Evolutionary conservation across 2,329 filamentous ascomycete species (phyloP).

Genomic region (Macrophomina phaseolina): DNA sequence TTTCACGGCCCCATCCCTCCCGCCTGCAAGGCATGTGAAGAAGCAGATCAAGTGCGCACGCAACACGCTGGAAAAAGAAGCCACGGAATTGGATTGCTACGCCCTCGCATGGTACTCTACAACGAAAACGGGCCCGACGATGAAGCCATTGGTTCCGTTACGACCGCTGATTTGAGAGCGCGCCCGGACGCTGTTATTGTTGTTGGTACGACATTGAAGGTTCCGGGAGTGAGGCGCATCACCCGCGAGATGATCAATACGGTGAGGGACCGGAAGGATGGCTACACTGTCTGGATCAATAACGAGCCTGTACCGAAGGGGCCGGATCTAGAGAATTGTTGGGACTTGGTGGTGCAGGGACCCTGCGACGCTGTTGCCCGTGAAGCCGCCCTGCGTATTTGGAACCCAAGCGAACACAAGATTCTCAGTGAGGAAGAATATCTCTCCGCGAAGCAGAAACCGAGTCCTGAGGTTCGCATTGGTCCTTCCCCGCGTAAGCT

Average conservation of each 20-base stretch:
- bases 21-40: slow-evolving; percentile 75
- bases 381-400: slow-evolving; percentile 66
- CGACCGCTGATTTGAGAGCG: slow-evolving; percentile 80
- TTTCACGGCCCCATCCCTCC: slow-evolving; percentile 88
- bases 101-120: slow-evolving; percentile 94
- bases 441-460: slow-evolving; percentile 38
- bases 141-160: slow-evolving; percentile 92
- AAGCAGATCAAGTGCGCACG: slow-evolving; percentile 77
- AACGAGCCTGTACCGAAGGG: slow-evolving; percentile 82
- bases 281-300: slow-evolving; percentile 94
- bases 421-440: slow-evolving; percentile 44
- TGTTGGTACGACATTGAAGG: slow-evolving; percentile 93
- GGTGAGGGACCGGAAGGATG: slow-evolving; percentile 80
- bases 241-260: slow-evolving; percentile 89
- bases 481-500: slow-evolving; percentile 24
- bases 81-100: slow-evolving; percentile 87
- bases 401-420: slow-evolving; percentile 54
- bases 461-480: slow-evolving; percentile 35
- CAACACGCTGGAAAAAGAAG: slow-evolving; percentile 82
- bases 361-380: slow-evolving; percentile 87
- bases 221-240: slow-evolving; percentile 87
- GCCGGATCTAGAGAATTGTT: slow-evolving; percentile 87
- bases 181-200: slow-evolving; percentile 92
- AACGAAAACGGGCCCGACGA: slow-evolving; percentile 97
- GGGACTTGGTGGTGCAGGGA: slow-evolving; percentile 87